Conservation (phyloP, 2,329 filamentous ascomycete species). For the Trichoderma sp. region DNA sequence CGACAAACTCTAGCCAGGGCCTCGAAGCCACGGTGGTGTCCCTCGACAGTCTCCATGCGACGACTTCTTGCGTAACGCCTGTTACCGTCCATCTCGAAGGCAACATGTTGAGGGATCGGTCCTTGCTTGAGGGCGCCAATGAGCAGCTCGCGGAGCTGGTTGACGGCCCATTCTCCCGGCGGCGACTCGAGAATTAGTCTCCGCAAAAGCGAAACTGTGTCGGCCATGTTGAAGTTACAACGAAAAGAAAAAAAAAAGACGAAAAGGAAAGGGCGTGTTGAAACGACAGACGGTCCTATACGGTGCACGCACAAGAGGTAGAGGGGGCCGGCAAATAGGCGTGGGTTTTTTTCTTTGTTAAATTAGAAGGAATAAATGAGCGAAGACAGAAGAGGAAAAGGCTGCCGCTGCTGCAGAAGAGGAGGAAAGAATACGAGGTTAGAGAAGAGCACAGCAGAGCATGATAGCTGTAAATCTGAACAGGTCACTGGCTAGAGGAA, state of each 20-base stretch:
- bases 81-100: conserved; percentile 99
- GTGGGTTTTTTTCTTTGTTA: background rate
- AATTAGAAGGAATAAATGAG: conserved; percentile 20
- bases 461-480: conserved; percentile 22
- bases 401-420: background rate
- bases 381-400: conserved; percentile 21
- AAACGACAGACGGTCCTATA: background rate
- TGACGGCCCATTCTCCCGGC: conserved; percentile 86
- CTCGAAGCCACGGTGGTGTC: conserved; percentile 94
- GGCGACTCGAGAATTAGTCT: conserved; percentile 84
- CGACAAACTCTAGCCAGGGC: conserved; percentile 78
- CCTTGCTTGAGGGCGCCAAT: conserved; percentile 89
- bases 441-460: conserved; percentile 16
- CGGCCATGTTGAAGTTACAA: conserved; percentile 48
- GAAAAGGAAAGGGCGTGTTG: background rate
- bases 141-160: conserved; percentile 76
- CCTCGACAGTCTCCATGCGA: conserved; percentile 94
- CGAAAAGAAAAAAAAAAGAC: background rate
- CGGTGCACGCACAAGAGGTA: background rate
- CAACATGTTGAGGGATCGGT: conserved; percentile 89
- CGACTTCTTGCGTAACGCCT: conserved; percentile 85
- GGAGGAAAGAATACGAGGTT: background rate
- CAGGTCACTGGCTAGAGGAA: background rate
- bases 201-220: conserved; percentile 52
- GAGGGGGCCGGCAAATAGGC: conserved; percentile 15